Evolutionary conservation across 1,139 yeast species (phyloP).

Genomic region (Hyphopichia burtonii): DNA sequence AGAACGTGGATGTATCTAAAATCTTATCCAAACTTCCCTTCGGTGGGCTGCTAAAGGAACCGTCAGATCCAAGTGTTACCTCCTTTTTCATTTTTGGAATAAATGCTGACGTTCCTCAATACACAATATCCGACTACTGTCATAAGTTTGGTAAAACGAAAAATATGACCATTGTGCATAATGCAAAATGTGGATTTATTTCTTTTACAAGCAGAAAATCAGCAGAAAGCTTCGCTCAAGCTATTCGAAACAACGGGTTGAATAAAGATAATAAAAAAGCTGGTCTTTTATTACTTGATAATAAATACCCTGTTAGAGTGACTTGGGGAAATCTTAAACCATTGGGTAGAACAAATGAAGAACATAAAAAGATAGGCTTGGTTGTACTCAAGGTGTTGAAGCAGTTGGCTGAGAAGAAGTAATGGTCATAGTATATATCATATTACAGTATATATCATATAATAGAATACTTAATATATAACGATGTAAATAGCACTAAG

Average conservation of each 20-base stretch:
- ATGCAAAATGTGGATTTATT: constrained; percentile 66
- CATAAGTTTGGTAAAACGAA: constrained; percentile 45
- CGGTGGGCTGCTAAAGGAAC: constrained; percentile 46
- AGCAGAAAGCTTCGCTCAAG: constrained; percentile 56
- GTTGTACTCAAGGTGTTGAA: constrained; percentile 60
- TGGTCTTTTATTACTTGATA: constrained; percentile 33
- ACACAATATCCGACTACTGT: constrained; percentile 51
- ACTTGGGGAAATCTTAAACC: constrained; percentile 64
- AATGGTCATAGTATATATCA: no score
- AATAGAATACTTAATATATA: no score
- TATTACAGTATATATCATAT: no score
- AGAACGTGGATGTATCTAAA: constrained; percentile 45
- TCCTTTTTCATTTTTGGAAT: constrained; percentile 76
- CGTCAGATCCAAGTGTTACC: constrained; percentile 36
- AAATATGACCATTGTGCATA: constrained; percentile 53
- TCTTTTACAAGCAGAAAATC: constrained; percentile 46
- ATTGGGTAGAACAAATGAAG: constrained; percentile 47
- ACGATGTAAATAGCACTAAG: no score
- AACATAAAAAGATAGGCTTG: constrained; percentile 50
- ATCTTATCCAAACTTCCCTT: constrained; percentile 59
- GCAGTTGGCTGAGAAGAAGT: constrained; percentile 39
- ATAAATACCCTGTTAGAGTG: constrained; percentile 50
- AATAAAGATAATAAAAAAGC: constrained; percentile 30
- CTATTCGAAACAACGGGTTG: constrained; percentile 27
- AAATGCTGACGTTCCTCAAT: constrained; percentile 64